Conservation (phyloP, 768 basidiomycete species). For the Trametes coccinea region DNA sequence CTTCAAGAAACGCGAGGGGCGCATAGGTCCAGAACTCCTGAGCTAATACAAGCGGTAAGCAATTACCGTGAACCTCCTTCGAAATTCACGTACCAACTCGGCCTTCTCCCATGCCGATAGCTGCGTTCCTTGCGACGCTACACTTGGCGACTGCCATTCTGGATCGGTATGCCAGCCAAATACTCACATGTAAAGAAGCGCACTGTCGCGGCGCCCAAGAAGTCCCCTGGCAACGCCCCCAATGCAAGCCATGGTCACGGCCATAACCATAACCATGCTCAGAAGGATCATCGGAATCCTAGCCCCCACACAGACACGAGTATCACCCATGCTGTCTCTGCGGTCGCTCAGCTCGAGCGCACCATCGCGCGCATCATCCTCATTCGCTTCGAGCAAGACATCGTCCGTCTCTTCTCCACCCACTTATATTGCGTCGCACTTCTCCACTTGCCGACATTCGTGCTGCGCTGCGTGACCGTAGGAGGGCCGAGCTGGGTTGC, state of each 20-base stretch:
- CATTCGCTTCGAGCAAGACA: constrained; percentile 72
- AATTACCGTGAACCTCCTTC: too few relatives aligned
- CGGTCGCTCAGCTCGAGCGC: constrained; percentile 67
- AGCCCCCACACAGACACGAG: constrained; percentile 54
- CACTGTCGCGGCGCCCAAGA: constrained; percentile 48
- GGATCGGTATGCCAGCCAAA: constrained; percentile 59
- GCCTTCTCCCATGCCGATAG: too few relatives aligned
- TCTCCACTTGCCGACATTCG: constrained; percentile 65
- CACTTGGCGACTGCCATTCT: neutral
- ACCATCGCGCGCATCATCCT: constrained; percentile 68
- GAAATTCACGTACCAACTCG: too few relatives aligned
- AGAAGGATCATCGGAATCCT: constrained; percentile 37
- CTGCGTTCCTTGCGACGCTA: neutral
- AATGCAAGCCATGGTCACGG: constrained; percentile 8
- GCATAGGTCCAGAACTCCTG: too few relatives aligned
- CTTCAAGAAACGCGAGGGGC: too few relatives aligned
- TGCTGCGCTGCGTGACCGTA: constrained; percentile 61
- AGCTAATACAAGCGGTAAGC: too few relatives aligned
- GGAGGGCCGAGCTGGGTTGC: constrained; percentile 71
- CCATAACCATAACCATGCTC: constrained; percentile 35
- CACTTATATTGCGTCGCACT: constrained; percentile 65
- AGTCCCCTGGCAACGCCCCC: constrained; percentile 27
- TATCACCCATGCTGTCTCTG: constrained; percentile 55
- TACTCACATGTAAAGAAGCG: constrained; percentile 77
- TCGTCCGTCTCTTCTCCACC: constrained; percentile 72